These are phyloP conservation scores for Marasmius tenuissimus DNA, from an alignment of 1,284 basidiomycete species.

Conservation along the genomic window DNA sequence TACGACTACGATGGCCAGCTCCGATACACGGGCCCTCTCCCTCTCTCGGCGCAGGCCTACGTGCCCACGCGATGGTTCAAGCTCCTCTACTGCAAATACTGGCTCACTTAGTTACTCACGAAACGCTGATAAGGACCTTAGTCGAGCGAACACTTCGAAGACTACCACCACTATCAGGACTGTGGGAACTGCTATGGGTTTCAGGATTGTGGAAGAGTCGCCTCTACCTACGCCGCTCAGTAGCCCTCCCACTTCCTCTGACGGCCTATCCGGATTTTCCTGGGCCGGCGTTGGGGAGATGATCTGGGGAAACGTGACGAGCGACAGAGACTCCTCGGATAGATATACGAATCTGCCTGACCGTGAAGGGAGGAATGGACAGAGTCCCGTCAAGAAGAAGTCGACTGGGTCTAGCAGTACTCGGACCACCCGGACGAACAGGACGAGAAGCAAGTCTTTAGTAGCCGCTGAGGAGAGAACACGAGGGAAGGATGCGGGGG, in stretches of 20 bases:
- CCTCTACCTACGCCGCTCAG: conserved; percentile 11
- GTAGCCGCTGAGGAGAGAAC: neutral
- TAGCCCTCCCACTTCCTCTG: neutral
- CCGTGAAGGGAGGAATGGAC: neutral
- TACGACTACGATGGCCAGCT: neutral
- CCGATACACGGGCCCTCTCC: neutral
- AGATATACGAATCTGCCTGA: conserved; percentile 7
- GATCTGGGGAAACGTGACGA: neutral
- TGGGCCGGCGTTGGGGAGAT: neutral
- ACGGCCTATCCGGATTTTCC: neutral
- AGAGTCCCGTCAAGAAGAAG: conserved; percentile 6
- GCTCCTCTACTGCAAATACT: neutral
- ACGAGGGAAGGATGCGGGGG: neutral
- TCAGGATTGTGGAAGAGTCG: conserved; percentile 14
- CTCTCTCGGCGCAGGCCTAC: neutral
- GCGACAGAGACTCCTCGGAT: neutral
- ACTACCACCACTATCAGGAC: conserved; percentile 5
- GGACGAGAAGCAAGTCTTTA: neutral
- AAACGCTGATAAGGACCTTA: neutral
- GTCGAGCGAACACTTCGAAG: neutral
- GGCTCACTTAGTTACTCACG: neutral
- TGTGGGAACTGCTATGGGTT: conserved; percentile 7
- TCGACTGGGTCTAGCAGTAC: neutral
- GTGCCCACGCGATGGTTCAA: neutral
- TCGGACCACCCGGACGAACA: neutral